Percentiles rank a stretch among this genome's conserved stretches.
Conservation (phyloP, 176 grass and related monocot genomes). For the Carex cristatella region DNA sequence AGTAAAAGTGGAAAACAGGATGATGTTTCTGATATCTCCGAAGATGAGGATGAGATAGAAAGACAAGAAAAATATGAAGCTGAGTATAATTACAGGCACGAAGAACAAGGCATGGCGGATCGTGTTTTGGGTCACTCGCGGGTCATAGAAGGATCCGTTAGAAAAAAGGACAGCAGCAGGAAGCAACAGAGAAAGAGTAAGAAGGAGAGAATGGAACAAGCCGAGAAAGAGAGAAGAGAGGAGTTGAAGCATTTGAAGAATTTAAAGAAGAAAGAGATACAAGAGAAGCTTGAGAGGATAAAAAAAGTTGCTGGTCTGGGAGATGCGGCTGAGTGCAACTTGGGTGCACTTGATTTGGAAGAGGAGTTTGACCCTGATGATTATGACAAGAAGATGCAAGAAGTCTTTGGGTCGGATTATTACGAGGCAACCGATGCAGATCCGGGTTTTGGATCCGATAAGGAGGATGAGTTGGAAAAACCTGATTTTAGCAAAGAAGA, state of each 20-base stretch:
- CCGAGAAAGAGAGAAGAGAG: conserved; percentile 56
- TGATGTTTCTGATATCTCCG: conserved; percentile 43
- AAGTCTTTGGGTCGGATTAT: conserved; percentile 61
- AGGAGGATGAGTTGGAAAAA: conserved; percentile 54
- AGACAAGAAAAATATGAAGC: conserved; percentile 60
- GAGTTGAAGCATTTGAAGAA: conserved; percentile 95
- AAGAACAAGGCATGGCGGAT: conserved; percentile 63
- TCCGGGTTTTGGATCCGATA: conserved; percentile 55
- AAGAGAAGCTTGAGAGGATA: conserved; percentile 77
- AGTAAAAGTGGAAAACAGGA: conserved; percentile 23
- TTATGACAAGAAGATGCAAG: conserved; percentile 79
- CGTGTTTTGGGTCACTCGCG: conserved; percentile 71
- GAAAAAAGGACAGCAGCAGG: conserved; percentile 85
- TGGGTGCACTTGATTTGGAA: conserved; percentile 71
- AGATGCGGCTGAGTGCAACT: conserved; percentile 33
- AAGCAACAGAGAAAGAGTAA: conserved; percentile 88
- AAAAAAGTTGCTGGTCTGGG: conserved; percentile 56
- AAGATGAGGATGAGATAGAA: conserved; percentile 54
- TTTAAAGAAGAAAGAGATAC: conserved; percentile 95
- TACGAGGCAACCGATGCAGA: conserved; percentile 62
- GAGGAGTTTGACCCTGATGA: conserved; percentile 93
- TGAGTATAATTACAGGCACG: conserved; percentile 55
- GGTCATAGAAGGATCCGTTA: conserved; percentile 80
- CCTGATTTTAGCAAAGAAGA: conserved; percentile 91
- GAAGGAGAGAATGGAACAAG: conserved; percentile 59